These are phyloP conservation scores for Pyronema omphalodes DNA, from an alignment of 495 filamentous ascomycete genomes.

Conservation along the genomic window DNA sequence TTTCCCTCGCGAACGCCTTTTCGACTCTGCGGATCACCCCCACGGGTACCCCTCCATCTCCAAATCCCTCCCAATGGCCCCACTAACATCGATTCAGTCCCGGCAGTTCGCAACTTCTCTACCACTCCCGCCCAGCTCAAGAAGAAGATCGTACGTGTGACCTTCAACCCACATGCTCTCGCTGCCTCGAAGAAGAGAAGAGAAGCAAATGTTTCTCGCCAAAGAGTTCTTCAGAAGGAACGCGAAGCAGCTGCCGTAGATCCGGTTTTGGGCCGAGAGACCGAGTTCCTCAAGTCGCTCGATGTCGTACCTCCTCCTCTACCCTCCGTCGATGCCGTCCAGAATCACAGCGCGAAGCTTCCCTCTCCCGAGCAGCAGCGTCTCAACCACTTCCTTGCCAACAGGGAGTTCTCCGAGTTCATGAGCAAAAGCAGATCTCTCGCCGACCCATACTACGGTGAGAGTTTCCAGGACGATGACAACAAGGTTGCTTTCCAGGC, in stretches of 20 bases:
- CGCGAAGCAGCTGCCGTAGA: constrained; percentile 47
- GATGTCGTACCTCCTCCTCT: constrained; percentile 34
- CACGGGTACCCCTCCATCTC: constrained; percentile 7
- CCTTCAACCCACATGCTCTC: constrained; percentile 46
- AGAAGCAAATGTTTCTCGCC: constrained; percentile 57
- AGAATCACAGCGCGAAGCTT: constrained; percentile 12
- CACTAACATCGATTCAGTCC: constrained; percentile 10
- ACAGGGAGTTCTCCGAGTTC: constrained; percentile 42
- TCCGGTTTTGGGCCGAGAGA: constrained; percentile 56
- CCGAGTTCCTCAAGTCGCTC: constrained; percentile 70
- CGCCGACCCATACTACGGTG: constrained; percentile 29
- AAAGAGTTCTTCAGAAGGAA: constrained; percentile 41
- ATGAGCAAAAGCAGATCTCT: constrained; percentile 36
- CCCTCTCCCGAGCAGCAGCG: constrained; percentile 29
- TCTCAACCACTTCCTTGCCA: constrained; percentile 56
- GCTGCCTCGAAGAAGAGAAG: constrained; percentile 63
- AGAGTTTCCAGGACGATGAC: constrained; percentile 36
- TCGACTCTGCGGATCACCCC: constrained; percentile 36
- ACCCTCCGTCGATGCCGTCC: constrained; percentile 14
- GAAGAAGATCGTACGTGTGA: constrained; percentile 29
- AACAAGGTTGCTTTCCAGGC: constrained; percentile 25
- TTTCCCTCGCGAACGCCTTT: constrained; percentile 42
- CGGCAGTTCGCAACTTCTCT: constrained; percentile 25
- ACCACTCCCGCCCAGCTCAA: constrained; percentile 34
- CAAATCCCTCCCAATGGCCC: constrained; percentile 31